Conservation (phyloP, 2,329 filamentous ascomycete species). For the Ophiobolus disseminans region DNA sequence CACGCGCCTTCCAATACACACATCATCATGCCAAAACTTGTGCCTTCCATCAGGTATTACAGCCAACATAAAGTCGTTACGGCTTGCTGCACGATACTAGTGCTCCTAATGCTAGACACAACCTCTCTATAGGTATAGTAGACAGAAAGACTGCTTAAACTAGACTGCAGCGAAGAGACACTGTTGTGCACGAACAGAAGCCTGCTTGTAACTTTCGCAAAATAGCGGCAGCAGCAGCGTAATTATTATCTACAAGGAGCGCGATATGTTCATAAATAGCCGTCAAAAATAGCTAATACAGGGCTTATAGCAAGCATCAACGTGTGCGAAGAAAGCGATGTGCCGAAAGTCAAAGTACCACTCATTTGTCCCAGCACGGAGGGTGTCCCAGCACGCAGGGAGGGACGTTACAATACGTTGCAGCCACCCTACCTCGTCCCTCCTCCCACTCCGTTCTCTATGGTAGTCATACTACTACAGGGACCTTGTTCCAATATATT, state of each 20-base stretch:
- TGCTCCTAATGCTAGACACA: slow-evolving; percentile 4
- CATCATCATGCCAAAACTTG: no score
- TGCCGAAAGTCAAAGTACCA: slow-evolving; percentile 3
- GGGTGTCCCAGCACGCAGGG: no score
- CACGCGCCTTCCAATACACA: no score
- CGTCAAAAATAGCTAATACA: neutral
- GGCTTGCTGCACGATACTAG: neutral
- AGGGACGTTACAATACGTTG: no score
- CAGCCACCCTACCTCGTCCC: no score
- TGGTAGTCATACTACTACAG: no score
- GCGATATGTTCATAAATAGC: slow-evolving; percentile 1
- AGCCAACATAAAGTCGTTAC: neutral
- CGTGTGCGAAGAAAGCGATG: neutral
- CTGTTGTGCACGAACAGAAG: slow-evolving; percentile 1
- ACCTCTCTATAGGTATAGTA: neutral
- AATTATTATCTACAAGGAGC: slow-evolving; percentile 4
- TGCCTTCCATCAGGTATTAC: no score
- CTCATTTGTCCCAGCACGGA: slow-evolving; percentile 11
- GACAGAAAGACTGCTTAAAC: slow-evolving; percentile 1
- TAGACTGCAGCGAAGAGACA: neutral
- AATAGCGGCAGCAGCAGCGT: slow-evolving; percentile 7
- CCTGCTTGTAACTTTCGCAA: slow-evolving; percentile 4
- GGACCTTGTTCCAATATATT: no score
- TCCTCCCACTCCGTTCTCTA: no score
- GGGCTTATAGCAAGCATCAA: neutral